Percentiles rank a stretch among this genome's conserved stretches.
Evolutionary conservation across 805 yeast genomes (phyloP).

Genomic region (Candida andamanensis): DNA sequence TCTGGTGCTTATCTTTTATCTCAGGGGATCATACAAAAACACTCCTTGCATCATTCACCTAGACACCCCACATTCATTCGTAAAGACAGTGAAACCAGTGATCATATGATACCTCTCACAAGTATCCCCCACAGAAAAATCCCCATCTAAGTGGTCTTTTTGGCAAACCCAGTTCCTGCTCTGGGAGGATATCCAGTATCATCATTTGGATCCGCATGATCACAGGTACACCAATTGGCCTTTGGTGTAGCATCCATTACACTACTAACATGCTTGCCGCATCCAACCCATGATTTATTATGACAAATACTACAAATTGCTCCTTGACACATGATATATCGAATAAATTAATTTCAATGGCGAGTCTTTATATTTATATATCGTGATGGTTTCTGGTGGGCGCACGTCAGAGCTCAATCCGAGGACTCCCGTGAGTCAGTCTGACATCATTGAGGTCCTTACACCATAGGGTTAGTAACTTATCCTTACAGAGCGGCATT

Average conservation of each 20-base stretch:
- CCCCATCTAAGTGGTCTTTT: constrained; percentile 9
- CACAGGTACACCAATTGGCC: constrained; percentile 52
- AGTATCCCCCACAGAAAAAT: not conserved
- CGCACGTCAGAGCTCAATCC: not conserved
- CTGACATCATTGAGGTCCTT: no score
- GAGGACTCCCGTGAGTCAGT: not conserved
- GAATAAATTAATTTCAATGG: no score
- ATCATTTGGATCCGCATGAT: constrained; percentile 35
- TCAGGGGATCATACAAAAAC: no score
- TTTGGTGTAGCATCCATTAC: constrained; percentile 52
- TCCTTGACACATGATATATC: constrained; percentile 27
- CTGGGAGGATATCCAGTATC: constrained; percentile 47
- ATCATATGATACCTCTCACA: not conserved
- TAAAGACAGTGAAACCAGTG: no score
- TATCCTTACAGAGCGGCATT: no score
- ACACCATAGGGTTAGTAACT: no score
- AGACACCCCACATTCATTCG: no score
- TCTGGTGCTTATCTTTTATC: no score
- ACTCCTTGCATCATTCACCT: no score
- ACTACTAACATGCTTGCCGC: constrained; percentile 48
- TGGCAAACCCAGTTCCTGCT: constrained; percentile 58
- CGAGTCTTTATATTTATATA: no score
- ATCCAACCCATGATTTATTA: constrained; percentile 60
- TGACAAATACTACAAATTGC: constrained; percentile 36
- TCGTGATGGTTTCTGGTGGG: no score